Conservation (phyloP, 257 asterid species). For the Solanum pimpinellifolium region DNA sequence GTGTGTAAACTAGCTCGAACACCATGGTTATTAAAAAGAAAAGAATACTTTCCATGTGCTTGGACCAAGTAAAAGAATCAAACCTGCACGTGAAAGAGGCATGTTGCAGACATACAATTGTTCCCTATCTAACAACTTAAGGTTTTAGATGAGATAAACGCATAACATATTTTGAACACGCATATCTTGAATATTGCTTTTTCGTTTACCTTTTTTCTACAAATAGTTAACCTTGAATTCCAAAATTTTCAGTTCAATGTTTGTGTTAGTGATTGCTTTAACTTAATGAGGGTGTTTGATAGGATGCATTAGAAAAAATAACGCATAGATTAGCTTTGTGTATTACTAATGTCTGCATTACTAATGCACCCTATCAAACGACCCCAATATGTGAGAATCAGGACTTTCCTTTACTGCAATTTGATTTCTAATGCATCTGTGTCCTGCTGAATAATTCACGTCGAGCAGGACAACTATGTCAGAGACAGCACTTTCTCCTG, state of each 20-base stretch:
- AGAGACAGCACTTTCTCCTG: conserved; percentile 50
- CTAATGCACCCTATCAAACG: background rate
- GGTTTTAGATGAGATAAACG: background rate
- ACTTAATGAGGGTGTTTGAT: background rate
- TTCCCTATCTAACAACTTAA: background rate
- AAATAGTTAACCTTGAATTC: background rate
- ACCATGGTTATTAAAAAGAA: background rate
- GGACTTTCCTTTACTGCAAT: background rate
- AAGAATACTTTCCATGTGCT: background rate
- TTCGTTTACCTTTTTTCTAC: background rate
- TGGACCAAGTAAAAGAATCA: background rate
- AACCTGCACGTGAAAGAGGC: background rate
- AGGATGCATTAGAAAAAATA: background rate
- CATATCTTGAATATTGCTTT: background rate
- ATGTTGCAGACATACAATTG: background rate
- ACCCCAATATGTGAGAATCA: background rate
- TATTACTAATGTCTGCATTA: background rate
- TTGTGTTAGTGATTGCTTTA: background rate
- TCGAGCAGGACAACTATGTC: conserved; percentile 80
- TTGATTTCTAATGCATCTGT: background rate
- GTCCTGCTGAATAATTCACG: conserved; percentile 28
- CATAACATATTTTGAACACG: background rate
- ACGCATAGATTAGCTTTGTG: background rate
- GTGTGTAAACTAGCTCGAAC: background rate
- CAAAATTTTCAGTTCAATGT: background rate